Evolutionary conservation across 2,329 filamentous ascomycete species (phyloP).

Genomic region (Colletotrichum truncatum): DNA sequence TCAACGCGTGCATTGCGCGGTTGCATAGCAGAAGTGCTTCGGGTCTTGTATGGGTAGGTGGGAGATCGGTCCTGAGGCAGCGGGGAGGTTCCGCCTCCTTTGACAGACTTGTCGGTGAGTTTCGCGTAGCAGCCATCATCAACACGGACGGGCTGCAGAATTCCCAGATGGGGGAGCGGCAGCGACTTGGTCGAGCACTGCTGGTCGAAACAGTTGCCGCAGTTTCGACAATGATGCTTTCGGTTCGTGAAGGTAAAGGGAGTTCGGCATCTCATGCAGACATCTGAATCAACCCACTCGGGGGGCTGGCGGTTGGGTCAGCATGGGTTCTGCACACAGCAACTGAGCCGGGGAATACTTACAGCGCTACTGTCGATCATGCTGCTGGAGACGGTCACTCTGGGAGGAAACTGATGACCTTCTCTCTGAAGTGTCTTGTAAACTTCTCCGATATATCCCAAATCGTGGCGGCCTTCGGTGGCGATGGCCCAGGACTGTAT

Average conservation of each 20-base stretch:
- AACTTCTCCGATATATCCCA: constrained; percentile 88
- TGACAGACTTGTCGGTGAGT: constrained; percentile 78
- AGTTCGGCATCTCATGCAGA: constrained; percentile 97
- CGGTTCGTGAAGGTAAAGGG: constrained; percentile 97
- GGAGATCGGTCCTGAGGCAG: constrained; percentile 52
- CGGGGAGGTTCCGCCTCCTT: constrained; percentile 41
- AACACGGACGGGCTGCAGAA: constrained; percentile 88
- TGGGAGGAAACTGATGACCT: constrained; percentile 89
- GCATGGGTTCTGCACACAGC: not conserved
- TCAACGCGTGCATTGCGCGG: constrained; percentile 89
- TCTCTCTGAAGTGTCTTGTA: constrained; percentile 86
- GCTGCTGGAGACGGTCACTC: constrained; percentile 86
- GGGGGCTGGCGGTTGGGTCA: constrained; percentile 70
- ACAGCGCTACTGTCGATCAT: constrained; percentile 98
- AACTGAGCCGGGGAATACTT: constrained; percentile 51
- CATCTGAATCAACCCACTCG: constrained; percentile 97
- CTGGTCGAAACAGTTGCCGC: constrained; percentile 96
- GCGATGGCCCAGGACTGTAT: constrained; percentile 94
- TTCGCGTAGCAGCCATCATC: constrained; percentile 96
- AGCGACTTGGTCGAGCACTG: constrained; percentile 91
- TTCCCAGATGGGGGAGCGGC: constrained; percentile 91
- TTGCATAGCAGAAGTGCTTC: constrained; percentile 78
- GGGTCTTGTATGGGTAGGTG: constrained; percentile 68
- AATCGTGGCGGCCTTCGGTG: constrained; percentile 83
- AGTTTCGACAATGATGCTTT: constrained; percentile 98